Evolutionary conservation across 768 basidiomycete species (phyloP), one percentile per base, ranked within the genome.

Genomic region (Boletus sp.): DNA sequence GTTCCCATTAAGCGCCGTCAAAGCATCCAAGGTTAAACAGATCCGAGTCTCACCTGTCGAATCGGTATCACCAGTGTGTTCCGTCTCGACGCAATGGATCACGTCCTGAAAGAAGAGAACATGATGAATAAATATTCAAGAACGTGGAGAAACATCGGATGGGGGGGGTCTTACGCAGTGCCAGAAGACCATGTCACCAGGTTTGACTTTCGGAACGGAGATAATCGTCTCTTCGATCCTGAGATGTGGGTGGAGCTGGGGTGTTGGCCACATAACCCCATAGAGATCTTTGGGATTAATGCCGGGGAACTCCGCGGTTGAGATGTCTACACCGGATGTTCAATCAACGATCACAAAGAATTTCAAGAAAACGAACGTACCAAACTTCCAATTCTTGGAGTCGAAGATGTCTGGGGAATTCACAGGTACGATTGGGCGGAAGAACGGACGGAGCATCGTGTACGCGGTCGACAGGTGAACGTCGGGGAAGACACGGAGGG

Each of bases 131-230:
- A 12, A 20, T 8, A 24, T 29, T 20, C 33, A 6, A 7, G 41
- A 24, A 14, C 7, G 20, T 52, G 9, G 7, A 24, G 6, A 52
- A 3, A 32, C 7, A 6, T 6, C 29, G 54, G 6, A 47, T 60
- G 18, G 1, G 5, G 28, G 2, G 5, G 28, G 2, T 58, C 74
- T 39, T 52, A 79, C 82, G 55, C 84, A 86, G 62, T 88, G 87
- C 86, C 89, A 90, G 71, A 87, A 90, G 3, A 89, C 86, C 63
- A 86, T 83, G 66, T 92, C 90, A 4, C 90, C 90, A 0, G 89
- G 89, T 49, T 78, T 75, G 7, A 92, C 89, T 58, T 78, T 81
- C 1, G 89, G 89, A 9, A 89, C 76, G 2, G 85, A 83, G 29
- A 82, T 81, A 86, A 92, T 90, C 1, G 83, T 84, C 47, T 80